Evolutionary conservation across 257 asterid genomes (phyloP).

Genomic region (Haberlea rhodopensis): DNA sequence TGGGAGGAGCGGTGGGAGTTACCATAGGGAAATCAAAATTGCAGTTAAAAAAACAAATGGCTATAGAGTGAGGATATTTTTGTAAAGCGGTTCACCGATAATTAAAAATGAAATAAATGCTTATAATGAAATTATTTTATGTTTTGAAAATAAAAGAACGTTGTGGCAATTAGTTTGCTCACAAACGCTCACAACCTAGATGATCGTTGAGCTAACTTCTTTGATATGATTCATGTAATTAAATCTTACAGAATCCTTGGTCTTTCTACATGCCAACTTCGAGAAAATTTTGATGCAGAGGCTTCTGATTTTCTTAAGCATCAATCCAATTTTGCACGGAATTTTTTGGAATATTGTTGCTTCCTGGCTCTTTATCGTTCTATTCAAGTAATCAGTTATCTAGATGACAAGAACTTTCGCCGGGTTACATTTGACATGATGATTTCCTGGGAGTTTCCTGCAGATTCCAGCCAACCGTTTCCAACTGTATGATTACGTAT

Average conservation of each 20-base stretch:
- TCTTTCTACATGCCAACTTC: constrained; percentile 61
- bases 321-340: constrained; percentile 60
- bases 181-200: constrained; percentile 3
- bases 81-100: background rate
- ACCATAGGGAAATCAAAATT: no score
- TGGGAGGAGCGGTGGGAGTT: no score
- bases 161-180: background rate
- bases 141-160: constrained; percentile 10
- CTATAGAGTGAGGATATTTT: background rate
- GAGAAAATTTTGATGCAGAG: constrained; percentile 66
- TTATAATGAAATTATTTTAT: no score
- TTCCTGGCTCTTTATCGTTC: constrained; percentile 78
- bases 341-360: constrained; percentile 88
- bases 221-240: background rate
- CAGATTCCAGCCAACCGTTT: constrained; percentile 53
- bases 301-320: constrained; percentile 68
- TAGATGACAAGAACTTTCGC: constrained; percentile 76
- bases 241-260: constrained; percentile 68
- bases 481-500: constrained; percentile 45
- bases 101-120: background rate
- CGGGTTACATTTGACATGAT: constrained; percentile 96
- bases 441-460: constrained; percentile 94
- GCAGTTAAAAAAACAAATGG: background rate
- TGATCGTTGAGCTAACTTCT: constrained; percentile 10
- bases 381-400: constrained; percentile 63